A percentile compares a stretch with the other conserved stretches of the same genome.
These are phyloP conservation scores for Castanea sativa DNA, from an alignment of 306 rosid species.

Conservation along the genomic window DNA sequence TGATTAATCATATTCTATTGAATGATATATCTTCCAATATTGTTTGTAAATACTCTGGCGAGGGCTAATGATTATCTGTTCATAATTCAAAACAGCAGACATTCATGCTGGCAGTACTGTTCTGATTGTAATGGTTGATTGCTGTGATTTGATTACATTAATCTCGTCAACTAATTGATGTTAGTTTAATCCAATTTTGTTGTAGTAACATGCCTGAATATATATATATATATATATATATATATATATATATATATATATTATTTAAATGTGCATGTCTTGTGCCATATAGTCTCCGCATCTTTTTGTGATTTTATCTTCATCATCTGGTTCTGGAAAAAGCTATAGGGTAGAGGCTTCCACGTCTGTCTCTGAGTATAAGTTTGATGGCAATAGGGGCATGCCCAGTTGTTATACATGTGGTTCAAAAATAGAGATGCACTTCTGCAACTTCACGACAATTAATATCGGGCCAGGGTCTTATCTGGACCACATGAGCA, in stretches of 20 bases:
- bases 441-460: background rate
- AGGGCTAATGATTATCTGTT: background rate
- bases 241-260: no score
- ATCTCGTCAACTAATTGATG: constrained; percentile 11
- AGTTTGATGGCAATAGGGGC: background rate
- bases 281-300: background rate
- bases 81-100: background rate
- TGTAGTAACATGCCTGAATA: background rate
- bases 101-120: constrained; percentile 8
- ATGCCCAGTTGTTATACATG: background rate
- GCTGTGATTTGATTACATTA: constrained; percentile 11
- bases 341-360: background rate
- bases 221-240: no score
- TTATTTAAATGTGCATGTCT: background rate
- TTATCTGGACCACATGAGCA: background rate
- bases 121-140: background rate
- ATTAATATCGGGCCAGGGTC: background rate
- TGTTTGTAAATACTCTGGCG: background rate
- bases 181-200: background rate
- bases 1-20: background rate
- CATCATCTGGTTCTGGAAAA: background rate
- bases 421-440: background rate
- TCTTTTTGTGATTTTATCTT: background rate
- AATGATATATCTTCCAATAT: background rate
- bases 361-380: background rate